A percentile compares a stretch with the other conserved stretches of the same genome.
These are phyloP conservation scores for Haematococcus sp. DNA, from an alignment of 139 green algal genomes.

Conservation along the genomic window DNA sequence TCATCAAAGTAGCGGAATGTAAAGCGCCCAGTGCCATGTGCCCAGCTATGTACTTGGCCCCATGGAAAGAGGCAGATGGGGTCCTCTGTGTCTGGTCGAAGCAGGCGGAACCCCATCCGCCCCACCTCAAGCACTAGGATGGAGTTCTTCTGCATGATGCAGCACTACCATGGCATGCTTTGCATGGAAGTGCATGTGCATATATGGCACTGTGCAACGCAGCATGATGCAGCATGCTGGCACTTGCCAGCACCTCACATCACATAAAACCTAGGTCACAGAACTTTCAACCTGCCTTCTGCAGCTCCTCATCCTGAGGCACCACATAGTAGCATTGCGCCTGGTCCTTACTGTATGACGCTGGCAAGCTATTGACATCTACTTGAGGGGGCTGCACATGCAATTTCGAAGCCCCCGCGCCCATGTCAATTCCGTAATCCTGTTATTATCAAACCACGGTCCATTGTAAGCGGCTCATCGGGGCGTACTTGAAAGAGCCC, in stretches of 20 bases:
- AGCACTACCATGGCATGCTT: neutral
- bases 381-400: neutral
- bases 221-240: too few relatives aligned
- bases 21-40: conserved; percentile 21
- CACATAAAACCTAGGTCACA: neutral
- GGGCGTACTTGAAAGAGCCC: neutral
- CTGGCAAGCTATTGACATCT: neutral
- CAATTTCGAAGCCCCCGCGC: conserved; percentile 1
- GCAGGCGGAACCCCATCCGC: conserved; percentile 26
- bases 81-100: conserved; percentile 25
- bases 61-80: conserved; percentile 29
- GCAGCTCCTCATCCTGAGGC: conserved; percentile 20
- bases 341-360: neutral
- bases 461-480: neutral
- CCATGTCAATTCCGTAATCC: neutral
- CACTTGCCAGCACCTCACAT: neutral
- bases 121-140: conserved; percentile 34
- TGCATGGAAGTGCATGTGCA: too few relatives aligned
- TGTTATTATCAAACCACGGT: neutral
- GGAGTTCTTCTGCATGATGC: conserved; percentile 14
- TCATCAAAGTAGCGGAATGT: conserved; percentile 46
- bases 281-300: neutral
- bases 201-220: too few relatives aligned
- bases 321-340: conserved; percentile 15
- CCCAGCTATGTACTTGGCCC: conserved; percentile 42